Percentiles rank a stretch among this genome's conserved stretches.
phyloP scores from a whole-genome alignment of 2,329 filamentous ascomycete species.

The Diplocarpon mali region DNA sequence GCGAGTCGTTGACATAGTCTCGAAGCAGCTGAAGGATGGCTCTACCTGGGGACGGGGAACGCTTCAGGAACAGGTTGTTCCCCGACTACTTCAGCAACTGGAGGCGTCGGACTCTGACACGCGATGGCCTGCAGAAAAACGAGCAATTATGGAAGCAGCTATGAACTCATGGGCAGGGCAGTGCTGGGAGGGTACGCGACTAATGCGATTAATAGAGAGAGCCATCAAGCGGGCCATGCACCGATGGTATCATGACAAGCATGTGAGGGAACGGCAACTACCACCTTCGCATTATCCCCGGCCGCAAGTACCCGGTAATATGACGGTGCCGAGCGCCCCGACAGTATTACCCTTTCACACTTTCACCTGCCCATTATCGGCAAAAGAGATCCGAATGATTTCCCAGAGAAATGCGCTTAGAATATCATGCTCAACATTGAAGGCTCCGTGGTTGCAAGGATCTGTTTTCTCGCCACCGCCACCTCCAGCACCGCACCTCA shows the following conservation, averaged over 20 bases:
- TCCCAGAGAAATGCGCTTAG: slow-evolving; percentile 89
- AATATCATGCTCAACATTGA: slow-evolving; percentile 83
- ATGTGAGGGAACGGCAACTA: slow-evolving; percentile 50
- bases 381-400: slow-evolving; percentile 84
- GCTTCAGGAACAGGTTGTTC: slow-evolving; percentile 45
- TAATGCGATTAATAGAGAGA: slow-evolving; percentile 77
- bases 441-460: slow-evolving; percentile 72
- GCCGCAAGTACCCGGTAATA: slow-evolving; percentile 58
- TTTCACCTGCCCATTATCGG: slow-evolving; percentile 87
- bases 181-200: slow-evolving; percentile 78
- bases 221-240: slow-evolving; percentile 67
- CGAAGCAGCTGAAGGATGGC: slow-evolving; percentile 76
- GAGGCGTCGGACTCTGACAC: slow-evolving; percentile 26
- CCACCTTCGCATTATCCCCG: slow-evolving; percentile 52
- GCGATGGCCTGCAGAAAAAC: slow-evolving; percentile 27
- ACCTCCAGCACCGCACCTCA: slow-evolving; percentile 73
- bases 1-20: slow-evolving; percentile 81
- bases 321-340: slow-evolving; percentile 76
- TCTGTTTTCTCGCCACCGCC: slow-evolving; percentile 76
- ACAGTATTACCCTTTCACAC: slow-evolving; percentile 96
- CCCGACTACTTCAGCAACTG: slow-evolving; percentile 28
- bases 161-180: slow-evolving; percentile 53
- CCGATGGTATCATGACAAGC: slow-evolving; percentile 79
- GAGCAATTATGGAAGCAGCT: slow-evolving; percentile 28
- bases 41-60: slow-evolving; percentile 73